Evolutionary conservation across 345 rosid species (phyloP).

Genomic region (Boechera divaricarpa): DNA sequence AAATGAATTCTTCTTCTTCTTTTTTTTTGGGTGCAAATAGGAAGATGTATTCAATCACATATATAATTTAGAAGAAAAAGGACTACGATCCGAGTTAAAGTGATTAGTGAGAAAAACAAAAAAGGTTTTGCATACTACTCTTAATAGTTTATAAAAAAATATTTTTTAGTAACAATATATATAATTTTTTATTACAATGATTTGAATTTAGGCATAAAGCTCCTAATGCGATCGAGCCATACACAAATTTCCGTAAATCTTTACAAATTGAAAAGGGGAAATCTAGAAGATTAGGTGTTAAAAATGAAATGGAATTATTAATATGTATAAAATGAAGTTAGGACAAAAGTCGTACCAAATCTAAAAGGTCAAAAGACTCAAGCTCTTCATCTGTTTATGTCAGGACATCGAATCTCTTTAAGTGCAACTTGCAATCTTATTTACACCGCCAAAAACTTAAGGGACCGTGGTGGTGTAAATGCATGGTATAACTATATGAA

Average conservation of each 20-base stretch:
- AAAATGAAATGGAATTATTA: not conserved
- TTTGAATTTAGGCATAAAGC: not conserved
- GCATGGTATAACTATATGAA: conserved; percentile 17
- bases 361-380: conserved; percentile 43
- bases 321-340: conserved; percentile 6
- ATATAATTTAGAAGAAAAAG: not conserved
- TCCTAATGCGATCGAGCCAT: not conserved
- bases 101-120: not conserved
- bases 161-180: too few species aligned
- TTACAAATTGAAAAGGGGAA: not conserved
- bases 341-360: conserved; percentile 35
- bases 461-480: conserved; percentile 14
- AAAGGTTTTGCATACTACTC: not conserved
- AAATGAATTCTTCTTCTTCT: too few species aligned
- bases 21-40: too few species aligned
- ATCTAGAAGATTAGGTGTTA: conserved; percentile 32
- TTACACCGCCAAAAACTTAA: conserved; percentile 6
- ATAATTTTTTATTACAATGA: not conserved
- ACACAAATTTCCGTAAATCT: too few species aligned
- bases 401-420: conserved; percentile 11
- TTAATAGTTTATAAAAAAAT: too few species aligned
- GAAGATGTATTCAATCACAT: not conserved
- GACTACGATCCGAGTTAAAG: not conserved
- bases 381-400: conserved; percentile 33
- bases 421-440: conserved; percentile 29